Evolutionary conservation across 768 basidiomycete genomes (phyloP), one percentile per base, ranked within the genome.

Genomic region (Amanita pallidorosea): DNA sequence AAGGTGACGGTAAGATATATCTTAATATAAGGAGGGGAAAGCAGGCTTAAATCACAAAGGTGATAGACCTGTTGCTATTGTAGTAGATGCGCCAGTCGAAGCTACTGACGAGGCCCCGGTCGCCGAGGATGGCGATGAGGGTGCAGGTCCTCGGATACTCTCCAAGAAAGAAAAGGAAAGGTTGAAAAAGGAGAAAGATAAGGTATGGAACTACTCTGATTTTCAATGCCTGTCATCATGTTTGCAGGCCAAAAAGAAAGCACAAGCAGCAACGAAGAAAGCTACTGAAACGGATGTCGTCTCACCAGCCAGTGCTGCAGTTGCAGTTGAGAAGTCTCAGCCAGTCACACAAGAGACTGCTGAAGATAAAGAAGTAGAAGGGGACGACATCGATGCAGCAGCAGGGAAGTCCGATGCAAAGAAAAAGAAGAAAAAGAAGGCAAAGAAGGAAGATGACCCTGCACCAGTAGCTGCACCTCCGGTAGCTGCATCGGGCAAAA

Each of bases 121-220:
- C 11, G 75, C 71, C 18, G 76, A 69, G 20, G 79, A 74, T 6
- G 81, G 71, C n/a, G 75, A 66, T 35, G 78, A 76, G 27, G 81
- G 75, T 46, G 67, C 66, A 45, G 88, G 79, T 12, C 70, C 71
- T 3, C 82, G 85, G 66, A 63, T 95, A 29, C 67, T 96, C 33
- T 83, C 85, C 15, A 97, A 97, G 71, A 96, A 95, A 65, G 90
- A 98, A 74, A 97, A 97, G 70, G 94, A 97, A 65, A 84, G 84
- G 63, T 71, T 95, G 54, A 97, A 98, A 79, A 98, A 97, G 70
- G 94, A 97, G 68, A 80, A 82, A 47, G 93, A 96, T 71, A 96
- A 96, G 85, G 92, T 85, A 33, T 44, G n/a, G 8, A 5, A 25
- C 54, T 37, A 48, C 31, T 38, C 13, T 4, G 13, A 12, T 50